Evolutionary conservation across 2,329 filamentous ascomycete species (phyloP), one percentile per base, ranked within the genome.

Genomic region (Anisogramma anomala): DNA sequence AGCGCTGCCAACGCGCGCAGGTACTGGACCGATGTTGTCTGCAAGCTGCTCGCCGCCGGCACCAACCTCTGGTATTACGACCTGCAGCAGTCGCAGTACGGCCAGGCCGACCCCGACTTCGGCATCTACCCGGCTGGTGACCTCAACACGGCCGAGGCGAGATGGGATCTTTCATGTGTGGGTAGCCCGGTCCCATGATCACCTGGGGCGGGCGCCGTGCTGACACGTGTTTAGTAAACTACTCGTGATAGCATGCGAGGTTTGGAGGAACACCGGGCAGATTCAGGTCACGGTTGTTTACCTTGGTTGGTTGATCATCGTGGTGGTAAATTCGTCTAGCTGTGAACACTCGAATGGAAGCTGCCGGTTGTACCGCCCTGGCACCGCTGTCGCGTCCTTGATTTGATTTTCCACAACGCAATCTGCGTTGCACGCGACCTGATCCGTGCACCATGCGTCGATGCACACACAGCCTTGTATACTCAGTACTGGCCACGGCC

Each of bases 61-160:
- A 32, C 60, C 48, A 60, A 60, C 53, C 30, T 59, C 23, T 61
- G 56, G 53, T 61, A 57, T 56, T 61, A 60, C 50, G 48, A 50
- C 43, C 57, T 61, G 33, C 58, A 60, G 43, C 58, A 61, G 48
- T 55, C 53, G 6, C 58, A 61, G 50, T 55, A 49, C 37, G 58
- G 56, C 13, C 49, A 53, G 5, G 57, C 58, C 17, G 45, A 33
- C 26, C 56, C 58, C 2, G 58, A 61, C 42, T 61, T 61, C 22
- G 58, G 58, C n/a, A 50, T 61, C 52, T 60, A 50, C 54, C 51
- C 49, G 11, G 53, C 56, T 10, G 58, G 58, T 31, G 58, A 61
- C 46, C 50, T 61, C 13, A 49, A 48, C 30, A 11, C 37, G 17
- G 48, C 58, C 28, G 3, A 37, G 36, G 51, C 56, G 30, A 48